Evolutionary conservation across 805 yeast species (phyloP).

Genomic region (Clavispora asparagi): DNA sequence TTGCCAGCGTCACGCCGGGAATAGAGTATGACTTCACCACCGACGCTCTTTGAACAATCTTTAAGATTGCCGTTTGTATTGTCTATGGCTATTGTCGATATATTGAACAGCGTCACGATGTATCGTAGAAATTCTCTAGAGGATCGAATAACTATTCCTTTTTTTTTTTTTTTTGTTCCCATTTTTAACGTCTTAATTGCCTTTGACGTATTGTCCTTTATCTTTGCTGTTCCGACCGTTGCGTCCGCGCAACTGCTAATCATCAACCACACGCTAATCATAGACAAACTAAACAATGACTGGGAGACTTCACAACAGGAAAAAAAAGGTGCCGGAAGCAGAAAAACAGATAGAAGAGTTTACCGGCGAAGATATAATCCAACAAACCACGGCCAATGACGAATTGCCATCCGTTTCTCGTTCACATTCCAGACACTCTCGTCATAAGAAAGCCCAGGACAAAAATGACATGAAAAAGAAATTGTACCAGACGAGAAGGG

Average conservation of each 20-base stretch:
- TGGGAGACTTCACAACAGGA: neutral
- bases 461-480: conserved; percentile 8
- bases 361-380: neutral
- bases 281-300: neutral
- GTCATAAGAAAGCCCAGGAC: conserved; percentile 1
- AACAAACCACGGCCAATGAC: neutral
- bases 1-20: conserved; percentile 96
- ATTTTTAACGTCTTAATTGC: no score
- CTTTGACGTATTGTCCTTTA: no score
- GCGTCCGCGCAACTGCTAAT: neutral
- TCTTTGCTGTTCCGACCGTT: neutral
- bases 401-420: neutral
- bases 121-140: no score
- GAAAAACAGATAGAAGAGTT: neutral
- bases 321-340: neutral
- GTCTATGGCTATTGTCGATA: no score
- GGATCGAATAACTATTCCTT: no score
- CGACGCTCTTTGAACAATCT: conserved; percentile 63
- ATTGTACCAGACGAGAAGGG: conserved; percentile 48
- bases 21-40: conserved; percentile 98
- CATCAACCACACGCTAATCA: neutral
- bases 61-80: neutral
- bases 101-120: no score
- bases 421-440: conserved; percentile 2
- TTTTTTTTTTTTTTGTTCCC: no score